These are phyloP conservation scores for Flaveria robusta DNA, from an alignment of 129 eudicot genomes.

Conservation along the genomic window DNA sequence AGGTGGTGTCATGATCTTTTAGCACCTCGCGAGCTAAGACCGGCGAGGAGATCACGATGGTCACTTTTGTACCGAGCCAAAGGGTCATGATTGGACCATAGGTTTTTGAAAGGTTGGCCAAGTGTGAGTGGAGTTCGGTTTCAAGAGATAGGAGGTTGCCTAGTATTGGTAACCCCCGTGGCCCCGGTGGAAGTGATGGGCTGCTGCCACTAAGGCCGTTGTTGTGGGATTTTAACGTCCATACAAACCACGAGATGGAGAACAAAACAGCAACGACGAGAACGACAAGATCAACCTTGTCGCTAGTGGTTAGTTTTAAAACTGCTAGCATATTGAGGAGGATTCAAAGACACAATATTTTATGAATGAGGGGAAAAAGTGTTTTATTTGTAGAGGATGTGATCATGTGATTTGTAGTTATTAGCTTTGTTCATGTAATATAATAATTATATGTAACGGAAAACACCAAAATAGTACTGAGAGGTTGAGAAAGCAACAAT, in stretches of 20 bases:
- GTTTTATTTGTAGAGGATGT: background rate
- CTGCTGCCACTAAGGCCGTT: background rate
- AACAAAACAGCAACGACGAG: background rate
- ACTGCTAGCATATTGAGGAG: background rate
- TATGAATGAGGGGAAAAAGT: background rate
- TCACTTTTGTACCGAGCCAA: constrained; percentile 53
- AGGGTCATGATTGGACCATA: constrained; percentile 60
- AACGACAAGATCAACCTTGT: background rate
- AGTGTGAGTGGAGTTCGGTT: constrained; percentile 59
- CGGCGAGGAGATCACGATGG: constrained; percentile 52
- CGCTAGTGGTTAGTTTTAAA: background rate
- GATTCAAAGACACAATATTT: background rate
- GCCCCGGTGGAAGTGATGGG: constrained; percentile 53
- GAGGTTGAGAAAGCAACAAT: no score
- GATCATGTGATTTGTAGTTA: no score
- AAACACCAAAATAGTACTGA: no score
- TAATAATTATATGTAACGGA: no score
- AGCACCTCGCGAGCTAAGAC: constrained; percentile 57
- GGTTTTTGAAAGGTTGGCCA: constrained; percentile 39
- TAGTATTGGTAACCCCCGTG: constrained; percentile 44
- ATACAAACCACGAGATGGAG: constrained; percentile 8
- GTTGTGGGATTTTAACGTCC: constrained; percentile 8
- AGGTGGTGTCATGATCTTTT: constrained; percentile 45
- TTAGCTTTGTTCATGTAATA: no score
- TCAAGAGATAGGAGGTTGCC: constrained; percentile 63